Conservation (phyloP, 2,329 filamentous ascomycete genomes). For the Penicillium corylophilum region DNA sequence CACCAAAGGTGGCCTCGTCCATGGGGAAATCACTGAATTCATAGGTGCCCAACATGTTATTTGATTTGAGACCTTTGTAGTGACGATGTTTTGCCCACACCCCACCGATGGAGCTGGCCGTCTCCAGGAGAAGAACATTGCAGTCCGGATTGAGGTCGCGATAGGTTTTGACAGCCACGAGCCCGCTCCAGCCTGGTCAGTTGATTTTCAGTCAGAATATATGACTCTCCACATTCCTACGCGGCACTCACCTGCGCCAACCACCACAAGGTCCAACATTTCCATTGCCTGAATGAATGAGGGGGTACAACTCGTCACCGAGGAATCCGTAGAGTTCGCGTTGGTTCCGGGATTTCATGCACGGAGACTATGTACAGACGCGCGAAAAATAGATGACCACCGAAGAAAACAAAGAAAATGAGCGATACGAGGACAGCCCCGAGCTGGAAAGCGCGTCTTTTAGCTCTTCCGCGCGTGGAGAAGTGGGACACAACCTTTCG, state of each 20-base stretch:
- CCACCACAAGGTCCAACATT: slow-evolving; percentile 28
- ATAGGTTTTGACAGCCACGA: slow-evolving; percentile 62
- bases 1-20: slow-evolving; percentile 53
- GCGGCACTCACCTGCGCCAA: slow-evolving; percentile 28
- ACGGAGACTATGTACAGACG: not conserved
- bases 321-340: not conserved
- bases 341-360: not conserved
- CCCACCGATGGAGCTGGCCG: slow-evolving; percentile 60
- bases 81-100: slow-evolving; percentile 68
- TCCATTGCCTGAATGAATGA: slow-evolving; percentile 17
- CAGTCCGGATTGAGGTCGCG: slow-evolving; percentile 58
- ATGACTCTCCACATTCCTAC: not conserved
- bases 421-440: not conserved
- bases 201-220: slow-evolving; percentile 29
- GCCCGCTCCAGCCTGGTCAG: slow-evolving; percentile 54
- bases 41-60: slow-evolving; percentile 71
- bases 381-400: not conserved
- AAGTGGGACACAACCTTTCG: not conserved
- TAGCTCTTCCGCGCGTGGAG: not conserved
- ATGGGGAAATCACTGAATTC: slow-evolving; percentile 75
- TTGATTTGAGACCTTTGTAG: slow-evolving; percentile 67
- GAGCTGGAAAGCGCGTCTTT: not conserved
- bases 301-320: not conserved
- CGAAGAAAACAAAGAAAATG: not conserved
- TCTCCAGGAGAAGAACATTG: slow-evolving; percentile 60